Base-by-base conservation (phyloP, 805 yeast species). In the Candida sphagnicola region DNA sequence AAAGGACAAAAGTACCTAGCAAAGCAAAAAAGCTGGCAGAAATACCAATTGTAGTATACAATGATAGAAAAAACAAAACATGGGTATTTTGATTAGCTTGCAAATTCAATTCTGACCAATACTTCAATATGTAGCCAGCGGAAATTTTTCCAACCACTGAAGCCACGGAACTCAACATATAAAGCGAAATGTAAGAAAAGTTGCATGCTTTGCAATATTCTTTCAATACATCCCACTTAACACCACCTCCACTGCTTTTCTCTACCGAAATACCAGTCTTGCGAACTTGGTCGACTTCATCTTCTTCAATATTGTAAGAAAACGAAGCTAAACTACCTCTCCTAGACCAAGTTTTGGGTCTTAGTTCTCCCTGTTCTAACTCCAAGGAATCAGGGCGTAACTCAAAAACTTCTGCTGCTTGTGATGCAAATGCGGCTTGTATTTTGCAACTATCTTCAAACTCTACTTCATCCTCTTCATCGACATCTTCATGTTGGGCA, bases 21-120 rank as follows among this genome's bases (percentile, higher is more conserved):
- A 63, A 56, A 2, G 54, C 44, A 12, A 60, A 46, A 14, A 57
- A 35, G 10, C 62, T 59, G 8, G 59, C 56, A 8, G 50, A 39
- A 25, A 62, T 37, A n/a, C 68, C 68, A 16, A 59, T 41, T 13
- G 39, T 41, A 3, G 57, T 50, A 37, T 63, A 65, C 5, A 54
- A 12, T 1, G 51, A 36, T 36, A 65, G 51, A 47, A 44, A 64
- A 38, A 46, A 48, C 1, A 42, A 40, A 3, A 64, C 54, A 11
- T 46, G 28, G 14, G 55, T 56, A 36, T 60, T 64, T 35, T 46
- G 34, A 4, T 61, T 61, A 10, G 39, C 43, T 17, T 39, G 41
- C 15, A 50, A 42, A 37, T 62, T 64, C 23, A 43, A 39, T 39
- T 65, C 67, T 2, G 71, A 63, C 71, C 71, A 65, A 30, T 48